These are phyloP conservation scores for Hemileccinum impolitum DNA, from an alignment of 768 basidiomycete species.

Conservation along the genomic window DNA sequence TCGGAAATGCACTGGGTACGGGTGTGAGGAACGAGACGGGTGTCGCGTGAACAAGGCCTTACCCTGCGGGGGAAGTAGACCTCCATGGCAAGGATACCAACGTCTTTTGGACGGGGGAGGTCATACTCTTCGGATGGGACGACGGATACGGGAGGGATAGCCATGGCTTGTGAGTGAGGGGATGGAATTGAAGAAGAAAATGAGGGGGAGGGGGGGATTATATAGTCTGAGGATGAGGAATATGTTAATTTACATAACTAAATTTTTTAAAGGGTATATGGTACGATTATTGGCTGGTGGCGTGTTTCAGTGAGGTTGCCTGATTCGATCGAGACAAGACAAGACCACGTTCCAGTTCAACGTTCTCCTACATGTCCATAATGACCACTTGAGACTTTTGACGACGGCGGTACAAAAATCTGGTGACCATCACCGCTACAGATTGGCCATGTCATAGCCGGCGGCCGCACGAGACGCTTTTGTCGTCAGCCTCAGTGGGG, in stretches of 20 bases:
- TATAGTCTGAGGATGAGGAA: neutral
- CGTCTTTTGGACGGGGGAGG: slow-evolving; percentile 75
- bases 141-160: slow-evolving; percentile 17
- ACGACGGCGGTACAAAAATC: no score
- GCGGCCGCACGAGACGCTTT: neutral
- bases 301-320: slow-evolving; percentile 22
- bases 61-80: slow-evolving; percentile 93
- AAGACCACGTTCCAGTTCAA: neutral
- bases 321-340: neutral
- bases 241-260: slow-evolving; percentile 25
- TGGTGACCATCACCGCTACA: no score
- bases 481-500: slow-evolving; percentile 17
- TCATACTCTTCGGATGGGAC: slow-evolving; percentile 11
- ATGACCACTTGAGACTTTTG: no score
- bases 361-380: no score
- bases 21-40: slow-evolving; percentile 4
- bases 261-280: slow-evolving; percentile 19
- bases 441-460: no score
- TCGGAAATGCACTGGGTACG: slow-evolving; percentile 84
- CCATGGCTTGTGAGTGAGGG: slow-evolving; percentile 15
- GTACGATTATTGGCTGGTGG: slow-evolving; percentile 28
- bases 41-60: slow-evolving; percentile 31
- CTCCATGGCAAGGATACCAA: slow-evolving; percentile 91
- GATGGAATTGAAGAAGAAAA: neutral
- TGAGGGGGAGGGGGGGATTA: neutral